These are phyloP conservation scores for Rhizophora mangle DNA, from an alignment of 345 rosid genomes.

Conservation along the genomic window DNA sequence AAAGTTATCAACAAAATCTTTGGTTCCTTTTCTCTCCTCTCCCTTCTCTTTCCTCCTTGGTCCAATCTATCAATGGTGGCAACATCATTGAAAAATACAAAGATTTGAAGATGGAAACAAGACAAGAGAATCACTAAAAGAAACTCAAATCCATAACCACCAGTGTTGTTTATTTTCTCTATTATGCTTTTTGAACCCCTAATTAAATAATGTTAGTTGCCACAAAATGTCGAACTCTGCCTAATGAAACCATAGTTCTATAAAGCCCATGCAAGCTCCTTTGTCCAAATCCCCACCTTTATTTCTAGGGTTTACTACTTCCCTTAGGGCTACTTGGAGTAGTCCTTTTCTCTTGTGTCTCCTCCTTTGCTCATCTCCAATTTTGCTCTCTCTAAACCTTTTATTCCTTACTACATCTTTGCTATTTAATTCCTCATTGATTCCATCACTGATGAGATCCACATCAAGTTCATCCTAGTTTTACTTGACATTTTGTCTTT, in stretches of 20 bases:
- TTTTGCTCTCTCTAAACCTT: slow-evolving; percentile 26
- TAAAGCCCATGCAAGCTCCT: slow-evolving; percentile 74
- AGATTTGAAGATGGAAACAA: no score
- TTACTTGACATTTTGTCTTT: slow-evolving; percentile 17
- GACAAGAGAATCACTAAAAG: no score
- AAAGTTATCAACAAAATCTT: no score
- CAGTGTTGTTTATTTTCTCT: no score
- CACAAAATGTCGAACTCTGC: slow-evolving; percentile 10
- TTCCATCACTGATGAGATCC: slow-evolving; percentile 70
- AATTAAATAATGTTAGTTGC: background rate
- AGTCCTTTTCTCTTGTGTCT: slow-evolving; percentile 34
- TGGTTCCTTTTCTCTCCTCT: no score
- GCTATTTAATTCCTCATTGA: slow-evolving; percentile 60
- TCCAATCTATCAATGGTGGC: no score
- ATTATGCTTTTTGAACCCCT: background rate
- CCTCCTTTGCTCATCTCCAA: slow-evolving; percentile 14
- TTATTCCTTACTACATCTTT: slow-evolving; percentile 45
- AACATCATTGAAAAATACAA: no score
- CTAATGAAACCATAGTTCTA: slow-evolving; percentile 58
- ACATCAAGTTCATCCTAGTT: slow-evolving; percentile 42
- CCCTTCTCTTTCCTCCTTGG: no score
- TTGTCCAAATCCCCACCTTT: slow-evolving; percentile 54
- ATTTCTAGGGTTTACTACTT: slow-evolving; percentile 76
- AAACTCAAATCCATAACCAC: no score
- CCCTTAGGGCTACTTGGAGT: slow-evolving; percentile 74